Percentiles rank a stretch among this genome's conserved stretches.
phyloP scores from a whole-genome alignment of 352 stramenopile genomes.

The Pythium guiyangense region DNA sequence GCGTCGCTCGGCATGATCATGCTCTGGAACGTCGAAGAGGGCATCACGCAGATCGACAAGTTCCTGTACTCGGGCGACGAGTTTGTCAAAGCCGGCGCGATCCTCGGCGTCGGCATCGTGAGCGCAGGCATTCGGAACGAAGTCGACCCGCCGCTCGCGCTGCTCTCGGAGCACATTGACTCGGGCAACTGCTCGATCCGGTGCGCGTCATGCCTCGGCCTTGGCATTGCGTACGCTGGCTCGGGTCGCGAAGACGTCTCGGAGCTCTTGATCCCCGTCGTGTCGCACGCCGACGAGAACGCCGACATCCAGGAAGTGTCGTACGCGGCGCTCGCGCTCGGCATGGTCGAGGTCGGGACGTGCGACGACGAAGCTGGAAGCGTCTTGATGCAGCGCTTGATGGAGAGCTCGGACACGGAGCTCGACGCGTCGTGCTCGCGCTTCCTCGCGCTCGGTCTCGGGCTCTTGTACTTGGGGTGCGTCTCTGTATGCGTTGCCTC shows the following conservation, averaged over 20 bases:
- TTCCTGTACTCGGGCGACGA: conserved; percentile 98
- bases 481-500: conserved; percentile 12
- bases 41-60: conserved; percentile 99
- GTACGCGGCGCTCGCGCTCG: conserved; percentile 94
- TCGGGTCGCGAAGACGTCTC: conserved; percentile 96
- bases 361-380: conserved; percentile 97
- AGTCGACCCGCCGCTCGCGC: conserved; percentile 94
- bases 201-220: conserved; percentile 91
- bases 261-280: conserved; percentile 94
- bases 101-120: conserved; percentile 96
- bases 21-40: conserved; percentile 99
- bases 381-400: conserved; percentile 96
- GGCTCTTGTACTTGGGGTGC: conserved; percentile 96
- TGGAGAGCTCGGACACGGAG: conserved; percentile 97
- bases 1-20: conserved; percentile 97
- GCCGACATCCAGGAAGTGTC: conserved; percentile 91
- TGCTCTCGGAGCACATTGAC: conserved; percentile 97
- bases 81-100: conserved; percentile 97
- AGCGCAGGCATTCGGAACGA: conserved; percentile 94
- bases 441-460: conserved; percentile 97
- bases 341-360: conserved; percentile 98
- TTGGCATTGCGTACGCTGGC: conserved; percentile 98
- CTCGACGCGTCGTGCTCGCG: conserved; percentile 94
- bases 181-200: conserved; percentile 93
- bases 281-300: conserved; percentile 88